Evolutionary conservation across 129 eudicot genomes (phyloP).

Genomic region (Pulicaria dysenterica): DNA sequence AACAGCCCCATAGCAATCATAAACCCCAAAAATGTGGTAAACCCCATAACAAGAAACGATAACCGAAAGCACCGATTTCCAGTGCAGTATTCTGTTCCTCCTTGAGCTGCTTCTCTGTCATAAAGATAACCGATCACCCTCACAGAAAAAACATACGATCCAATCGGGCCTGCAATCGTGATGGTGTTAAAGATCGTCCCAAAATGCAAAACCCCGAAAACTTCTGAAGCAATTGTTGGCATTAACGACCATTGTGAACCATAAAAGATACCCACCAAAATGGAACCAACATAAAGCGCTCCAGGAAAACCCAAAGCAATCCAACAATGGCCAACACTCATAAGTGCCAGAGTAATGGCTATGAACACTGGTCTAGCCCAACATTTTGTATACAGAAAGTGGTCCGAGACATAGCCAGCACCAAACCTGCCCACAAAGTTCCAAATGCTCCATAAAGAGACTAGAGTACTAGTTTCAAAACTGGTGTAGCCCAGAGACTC

Average conservation of each 20-base stretch:
- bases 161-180: slow-evolving; percentile 72
- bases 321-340: slow-evolving; percentile 69
- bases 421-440: slow-evolving; percentile 94
- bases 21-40: slow-evolving; percentile 50
- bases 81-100: slow-evolving; percentile 39
- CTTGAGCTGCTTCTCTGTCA: slow-evolving; percentile 54
- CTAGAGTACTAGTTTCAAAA: slow-evolving; percentile 57
- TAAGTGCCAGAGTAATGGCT: slow-evolving; percentile 58
- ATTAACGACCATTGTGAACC: slow-evolving; percentile 89
- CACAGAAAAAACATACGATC: slow-evolving; percentile 73
- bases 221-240: slow-evolving; percentile 82
- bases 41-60: slow-evolving; percentile 68
- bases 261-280: slow-evolving; percentile 70
- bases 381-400: slow-evolving; percentile 50
- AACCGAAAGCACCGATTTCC: slow-evolving; percentile 68
- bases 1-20: slow-evolving; percentile 53
- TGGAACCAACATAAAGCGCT: slow-evolving; percentile 65
- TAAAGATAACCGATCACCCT: slow-evolving; percentile 71
- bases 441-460: slow-evolving; percentile 92
- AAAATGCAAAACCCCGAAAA: slow-evolving; percentile 71
- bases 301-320: slow-evolving; percentile 78
- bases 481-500: slow-evolving; percentile 65
- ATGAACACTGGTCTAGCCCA: slow-evolving; percentile 78
- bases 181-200: slow-evolving; percentile 88
- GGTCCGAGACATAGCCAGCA: slow-evolving; percentile 81